Evolutionary conservation across 352 stramenopile species (phyloP), one percentile per base, ranked within the genome.

Genomic region (Phytophthora chlamydospora): DNA sequence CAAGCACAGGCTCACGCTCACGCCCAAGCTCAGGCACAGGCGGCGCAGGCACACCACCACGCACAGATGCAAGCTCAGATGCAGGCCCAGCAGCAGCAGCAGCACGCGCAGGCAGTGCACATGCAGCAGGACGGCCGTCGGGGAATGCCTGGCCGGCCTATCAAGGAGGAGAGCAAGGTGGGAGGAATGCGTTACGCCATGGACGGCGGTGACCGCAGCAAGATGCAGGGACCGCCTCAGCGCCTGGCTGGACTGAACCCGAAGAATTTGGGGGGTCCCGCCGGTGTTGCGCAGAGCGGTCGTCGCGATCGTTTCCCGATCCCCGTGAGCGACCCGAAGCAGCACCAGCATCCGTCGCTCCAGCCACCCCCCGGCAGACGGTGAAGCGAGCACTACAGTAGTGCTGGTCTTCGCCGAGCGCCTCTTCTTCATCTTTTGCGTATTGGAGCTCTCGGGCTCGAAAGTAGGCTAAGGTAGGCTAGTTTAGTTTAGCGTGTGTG

Each of bases 261-360:
- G 42, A 91, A 91, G 63, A 89, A 88, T 49, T 48, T 91, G 4
- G 82, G 77, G 31, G 68, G 66, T n/a, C 80, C 80, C 10, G 57
- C 60, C 19, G 76, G 73, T 27, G 73, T 82, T 41, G 70, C 67
- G 13, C 77, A 79, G 19, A 64, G 58, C 45, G 75, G 73, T 10
- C 79, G 82, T 58, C 79, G 82, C 32, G 82, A 91, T 66, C 72
- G 75, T 31, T 91, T 91, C 62, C 80, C 82, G 43, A 87, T 91
- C 50, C 82, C 82, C 0, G 89, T 89, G 76, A 75, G 60, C 48
- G 82, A 89, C 52, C 79, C 79, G 51, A 89, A 91, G 71, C 82
- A 91, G 62, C 82, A 91, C 55, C 75, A 75, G 36, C 77, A 84
- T 58, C 79, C 82, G 59, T 88, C 82, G 66, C 63, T 91, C 27